These are phyloP conservation scores for Penicillium sp. DNA, from an alignment of 2,329 filamentous ascomycete species.

Conservation along the genomic window DNA sequence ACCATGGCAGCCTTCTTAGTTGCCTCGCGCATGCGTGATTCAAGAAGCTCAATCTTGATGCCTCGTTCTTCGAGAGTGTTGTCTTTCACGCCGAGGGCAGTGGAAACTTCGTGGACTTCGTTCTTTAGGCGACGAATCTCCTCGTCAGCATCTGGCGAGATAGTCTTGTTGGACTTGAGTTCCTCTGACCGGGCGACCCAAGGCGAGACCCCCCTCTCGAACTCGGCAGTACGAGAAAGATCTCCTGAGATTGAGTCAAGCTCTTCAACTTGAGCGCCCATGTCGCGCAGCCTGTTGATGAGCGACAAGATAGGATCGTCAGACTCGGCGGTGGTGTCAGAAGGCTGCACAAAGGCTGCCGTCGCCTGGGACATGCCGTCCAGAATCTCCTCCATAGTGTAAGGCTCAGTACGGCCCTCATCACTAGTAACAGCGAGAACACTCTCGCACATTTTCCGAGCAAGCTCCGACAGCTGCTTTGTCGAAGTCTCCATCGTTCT, in stretches of 20 bases:
- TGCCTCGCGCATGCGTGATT: slow-evolving; percentile 82
- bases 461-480: slow-evolving; percentile 65
- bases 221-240: slow-evolving; percentile 72
- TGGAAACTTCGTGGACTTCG: slow-evolving; percentile 75
- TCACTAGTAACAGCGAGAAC: slow-evolving; percentile 69
- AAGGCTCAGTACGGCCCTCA: slow-evolving; percentile 68
- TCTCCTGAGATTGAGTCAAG: slow-evolving; percentile 70
- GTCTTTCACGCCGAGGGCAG: slow-evolving; percentile 70
- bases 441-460: slow-evolving; percentile 66
- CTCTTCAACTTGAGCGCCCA: slow-evolving; percentile 67
- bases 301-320: slow-evolving; percentile 70
- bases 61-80: slow-evolving; percentile 80
- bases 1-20: slow-evolving; percentile 67
- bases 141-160: slow-evolving; percentile 80
- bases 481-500: slow-evolving; percentile 68
- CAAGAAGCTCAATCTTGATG: slow-evolving; percentile 92
- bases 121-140: slow-evolving; percentile 79
- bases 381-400: slow-evolving; percentile 67
- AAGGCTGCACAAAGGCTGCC: slow-evolving; percentile 26
- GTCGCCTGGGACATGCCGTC: slow-evolving; percentile 53
- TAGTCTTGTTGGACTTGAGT: slow-evolving; percentile 77
- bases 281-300: slow-evolving; percentile 64
- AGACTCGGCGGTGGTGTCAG: slow-evolving; percentile 29
- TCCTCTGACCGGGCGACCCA: slow-evolving; percentile 83
- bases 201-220: slow-evolving; percentile 73